Evolutionary conservation across 2,329 filamentous ascomycete species (phyloP).

Genomic region (Neofusicoccum umdonicola): DNA sequence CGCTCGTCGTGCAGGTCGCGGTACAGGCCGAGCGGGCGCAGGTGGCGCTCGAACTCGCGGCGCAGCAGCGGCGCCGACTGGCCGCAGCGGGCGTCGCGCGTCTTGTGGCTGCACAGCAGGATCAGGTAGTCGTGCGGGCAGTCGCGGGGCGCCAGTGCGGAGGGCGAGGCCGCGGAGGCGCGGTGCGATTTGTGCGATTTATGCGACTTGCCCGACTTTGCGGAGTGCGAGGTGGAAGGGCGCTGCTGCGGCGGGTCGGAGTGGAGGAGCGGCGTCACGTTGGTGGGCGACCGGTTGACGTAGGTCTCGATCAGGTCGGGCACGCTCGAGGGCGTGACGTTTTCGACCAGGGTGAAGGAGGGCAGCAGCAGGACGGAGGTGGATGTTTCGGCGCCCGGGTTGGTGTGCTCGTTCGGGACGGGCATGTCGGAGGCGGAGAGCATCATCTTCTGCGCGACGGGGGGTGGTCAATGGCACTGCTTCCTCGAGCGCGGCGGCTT

Average conservation of each 20-base stretch:
- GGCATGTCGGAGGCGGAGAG: conserved; percentile 90
- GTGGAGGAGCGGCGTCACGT: conserved; percentile 58
- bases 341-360: conserved; percentile 77
- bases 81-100: conserved; percentile 91
- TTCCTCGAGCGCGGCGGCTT: background rate
- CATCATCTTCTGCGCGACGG: conserved; percentile 66
- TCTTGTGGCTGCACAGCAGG: conserved; percentile 89
- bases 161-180: conserved; percentile 42
- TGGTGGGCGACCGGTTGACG: conserved; percentile 72
- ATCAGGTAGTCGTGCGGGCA: conserved; percentile 85
- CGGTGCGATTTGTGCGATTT: conserved; percentile 21
- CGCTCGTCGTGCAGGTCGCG: conserved; percentile 85
- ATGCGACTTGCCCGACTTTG: conserved; percentile 25
- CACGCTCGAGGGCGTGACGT: conserved; percentile 74
- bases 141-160: conserved; percentile 62
- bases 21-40: conserved; percentile 79
- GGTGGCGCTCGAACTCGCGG: conserved; percentile 83
- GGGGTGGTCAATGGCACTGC: background rate
- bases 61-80: conserved; percentile 88
- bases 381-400: conserved; percentile 32
- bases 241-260: conserved; percentile 25
- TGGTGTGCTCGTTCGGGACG: conserved; percentile 63
- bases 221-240: conserved; percentile 9
- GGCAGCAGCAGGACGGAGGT: conserved; percentile 83
- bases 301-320: conserved; percentile 68